These are phyloP conservation scores for Byssochlamys sp. DNA, from an alignment of 2,329 filamentous ascomycete genomes.

Conservation along the genomic window DNA sequence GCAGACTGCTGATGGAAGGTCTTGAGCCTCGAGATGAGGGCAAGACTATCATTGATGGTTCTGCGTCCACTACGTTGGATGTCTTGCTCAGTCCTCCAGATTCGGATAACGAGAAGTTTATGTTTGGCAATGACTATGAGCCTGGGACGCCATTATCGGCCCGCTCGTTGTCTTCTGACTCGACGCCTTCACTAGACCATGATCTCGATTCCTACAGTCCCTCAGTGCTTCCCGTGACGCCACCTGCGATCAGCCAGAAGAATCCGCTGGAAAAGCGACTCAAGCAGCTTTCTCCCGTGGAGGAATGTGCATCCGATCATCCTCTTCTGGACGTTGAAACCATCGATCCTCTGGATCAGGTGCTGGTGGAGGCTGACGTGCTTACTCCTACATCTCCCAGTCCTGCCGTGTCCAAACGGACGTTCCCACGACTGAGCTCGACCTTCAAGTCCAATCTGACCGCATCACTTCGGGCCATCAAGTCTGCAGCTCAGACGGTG, in stretches of 20 bases:
- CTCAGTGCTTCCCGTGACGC: slow-evolving; percentile 32
- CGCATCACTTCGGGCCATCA: slow-evolving; percentile 52
- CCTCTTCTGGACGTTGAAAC: slow-evolving; percentile 41
- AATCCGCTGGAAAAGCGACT: slow-evolving; percentile 32
- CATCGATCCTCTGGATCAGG: slow-evolving; percentile 4
- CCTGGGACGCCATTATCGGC: slow-evolving; percentile 36
- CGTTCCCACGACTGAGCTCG: slow-evolving; percentile 34
- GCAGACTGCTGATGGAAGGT: slow-evolving; percentile 48
- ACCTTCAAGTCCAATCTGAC: slow-evolving; percentile 57
- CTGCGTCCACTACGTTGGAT: slow-evolving; percentile 42
- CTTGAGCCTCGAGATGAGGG: slow-evolving; percentile 41
- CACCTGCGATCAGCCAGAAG: slow-evolving; percentile 31
- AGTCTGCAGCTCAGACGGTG: slow-evolving; percentile 52
- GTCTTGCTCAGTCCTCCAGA: slow-evolving; percentile 48
- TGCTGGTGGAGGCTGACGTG: slow-evolving; percentile 2
- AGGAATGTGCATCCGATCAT: slow-evolving; percentile 50
- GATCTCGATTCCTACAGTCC: slow-evolving; percentile 42
- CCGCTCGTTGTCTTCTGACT: slow-evolving; percentile 49
- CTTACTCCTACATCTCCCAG: slow-evolving; percentile 6
- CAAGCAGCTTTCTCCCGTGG: slow-evolving; percentile 42
- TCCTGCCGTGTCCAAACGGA: slow-evolving; percentile 19
- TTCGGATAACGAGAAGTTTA: slow-evolving; percentile 33
- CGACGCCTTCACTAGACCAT: slow-evolving; percentile 45
- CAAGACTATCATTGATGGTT: slow-evolving; percentile 25
- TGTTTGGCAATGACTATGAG: slow-evolving; percentile 33